phyloP scores from a whole-genome alignment of 2,329 filamentous ascomycete species.

The Arthrinium puccinioides region DNA sequence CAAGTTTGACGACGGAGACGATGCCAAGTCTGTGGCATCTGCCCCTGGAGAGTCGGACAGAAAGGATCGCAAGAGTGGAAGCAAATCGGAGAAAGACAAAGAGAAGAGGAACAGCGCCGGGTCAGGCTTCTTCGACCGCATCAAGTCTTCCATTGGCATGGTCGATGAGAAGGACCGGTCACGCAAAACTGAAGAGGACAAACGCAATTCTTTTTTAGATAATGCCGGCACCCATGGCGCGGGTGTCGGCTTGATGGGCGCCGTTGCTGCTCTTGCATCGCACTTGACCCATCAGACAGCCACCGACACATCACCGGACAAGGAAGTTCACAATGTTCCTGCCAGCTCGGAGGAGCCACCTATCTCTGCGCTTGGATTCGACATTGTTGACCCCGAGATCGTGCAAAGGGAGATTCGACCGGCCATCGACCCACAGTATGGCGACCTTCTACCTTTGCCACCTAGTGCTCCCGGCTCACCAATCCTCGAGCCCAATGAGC shows the following conservation, averaged over 20 bases:
- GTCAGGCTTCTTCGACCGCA: conserved; percentile 41
- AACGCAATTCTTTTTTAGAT: conserved; percentile 62
- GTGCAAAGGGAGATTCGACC: conserved; percentile 51
- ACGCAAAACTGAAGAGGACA: conserved; percentile 22
- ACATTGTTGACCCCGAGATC: conserved; percentile 50
- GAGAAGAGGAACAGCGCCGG: conserved; percentile 31
- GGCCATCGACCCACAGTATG: conserved; percentile 59
- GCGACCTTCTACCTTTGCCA: conserved; percentile 57
- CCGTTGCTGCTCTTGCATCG: conserved; percentile 33
- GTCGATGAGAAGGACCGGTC: conserved; percentile 22
- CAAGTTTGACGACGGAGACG: conserved; percentile 37
- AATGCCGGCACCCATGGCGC: conserved; percentile 63
- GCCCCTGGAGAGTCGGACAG: conserved; percentile 26
- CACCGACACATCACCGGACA: conserved; percentile 34
- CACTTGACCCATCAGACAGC: conserved; percentile 35
- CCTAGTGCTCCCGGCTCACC: conserved; percentile 51
- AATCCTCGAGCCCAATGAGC: conserved; percentile 22
- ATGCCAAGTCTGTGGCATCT: conserved; percentile 37
- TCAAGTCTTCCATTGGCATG: conserved; percentile 33
- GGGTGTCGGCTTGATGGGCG: conserved; percentile 57
- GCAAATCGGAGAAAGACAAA: conserved; percentile 23
- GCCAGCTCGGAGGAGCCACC: conserved; percentile 13
- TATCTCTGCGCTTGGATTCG: conserved; percentile 18
- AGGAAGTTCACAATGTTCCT: conserved; percentile 23
- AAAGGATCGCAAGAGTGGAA: conserved; percentile 16